phyloP scores from a whole-genome alignment of 2,329 filamentous ascomycete species.

The Xylaria sp. region DNA sequence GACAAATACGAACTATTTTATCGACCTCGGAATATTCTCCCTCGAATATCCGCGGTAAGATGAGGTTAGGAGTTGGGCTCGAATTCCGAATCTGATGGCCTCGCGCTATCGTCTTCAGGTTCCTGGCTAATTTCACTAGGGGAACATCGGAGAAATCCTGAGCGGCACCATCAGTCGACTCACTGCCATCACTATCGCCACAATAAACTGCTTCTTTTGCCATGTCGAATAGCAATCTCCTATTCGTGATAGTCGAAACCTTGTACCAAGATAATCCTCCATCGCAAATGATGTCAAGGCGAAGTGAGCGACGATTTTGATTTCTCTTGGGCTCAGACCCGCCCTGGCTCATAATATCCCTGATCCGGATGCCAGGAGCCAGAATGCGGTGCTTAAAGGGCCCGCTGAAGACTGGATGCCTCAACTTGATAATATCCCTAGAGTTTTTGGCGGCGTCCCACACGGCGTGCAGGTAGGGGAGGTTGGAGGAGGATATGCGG shows the following conservation, averaged over 20 bases:
- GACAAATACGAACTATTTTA: slow-evolving; percentile 44
- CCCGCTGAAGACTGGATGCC: slow-evolving; percentile 44
- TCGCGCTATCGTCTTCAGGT: slow-evolving; percentile 42
- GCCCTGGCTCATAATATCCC: slow-evolving; percentile 43
- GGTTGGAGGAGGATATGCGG: slow-evolving; percentile 45
- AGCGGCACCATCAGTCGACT: slow-evolving; percentile 23
- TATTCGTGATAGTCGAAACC: slow-evolving; percentile 50
- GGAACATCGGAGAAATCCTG: slow-evolving; percentile 46
- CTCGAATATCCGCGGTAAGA: slow-evolving; percentile 48
- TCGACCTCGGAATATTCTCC: slow-evolving; percentile 45
- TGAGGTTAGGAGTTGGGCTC: slow-evolving; percentile 42
- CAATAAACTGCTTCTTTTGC: slow-evolving; percentile 49
- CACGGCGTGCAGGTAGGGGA: slow-evolving; percentile 47
- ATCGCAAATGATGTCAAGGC: slow-evolving; percentile 48
- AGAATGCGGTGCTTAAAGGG: slow-evolving; percentile 44
- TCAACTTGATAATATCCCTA: slow-evolving; percentile 47
- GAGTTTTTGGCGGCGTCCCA: slow-evolving; percentile 49
- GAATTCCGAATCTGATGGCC: slow-evolving; percentile 47
- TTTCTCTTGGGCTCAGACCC: slow-evolving; percentile 43
- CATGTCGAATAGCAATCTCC: slow-evolving; percentile 48
- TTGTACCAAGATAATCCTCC: slow-evolving; percentile 50
- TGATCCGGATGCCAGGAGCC: slow-evolving; percentile 47
- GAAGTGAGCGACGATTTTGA: slow-evolving; percentile 38
- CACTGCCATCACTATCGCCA: slow-evolving; percentile 47
- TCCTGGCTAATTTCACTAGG: slow-evolving; percentile 47